Percentiles rank a stretch among this genome's conserved stretches.
Evolutionary conservation across 2,329 filamentous ascomycete genomes (phyloP).

Genomic region (Alternaria infectoria): DNA sequence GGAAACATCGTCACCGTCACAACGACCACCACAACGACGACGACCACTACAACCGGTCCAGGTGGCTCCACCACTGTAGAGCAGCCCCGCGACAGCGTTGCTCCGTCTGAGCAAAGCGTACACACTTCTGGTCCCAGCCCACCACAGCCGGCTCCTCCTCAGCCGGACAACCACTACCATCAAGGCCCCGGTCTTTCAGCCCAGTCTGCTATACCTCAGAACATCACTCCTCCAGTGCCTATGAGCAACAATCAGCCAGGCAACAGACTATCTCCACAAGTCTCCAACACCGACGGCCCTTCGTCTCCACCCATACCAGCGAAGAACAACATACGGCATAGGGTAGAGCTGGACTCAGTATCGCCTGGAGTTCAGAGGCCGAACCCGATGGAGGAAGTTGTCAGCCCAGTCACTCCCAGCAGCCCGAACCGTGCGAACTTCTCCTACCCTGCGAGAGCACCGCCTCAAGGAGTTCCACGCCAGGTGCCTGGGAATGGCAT

Average conservation of each 20-base stretch:
- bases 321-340: constrained; percentile 44
- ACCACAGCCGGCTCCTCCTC: constrained; percentile 36
- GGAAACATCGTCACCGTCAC: constrained; percentile 45
- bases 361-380: constrained; percentile 43
- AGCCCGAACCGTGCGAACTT: constrained; percentile 43
- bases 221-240: constrained; percentile 10
- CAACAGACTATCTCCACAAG: constrained; percentile 9
- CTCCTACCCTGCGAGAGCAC: constrained; percentile 43
- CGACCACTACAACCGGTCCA: constrained; percentile 44
- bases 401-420: constrained; percentile 33
- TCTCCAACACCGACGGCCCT: constrained; percentile 13
- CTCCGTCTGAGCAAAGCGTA: constrained; percentile 30
- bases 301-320: constrained; percentile 43
- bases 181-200: constrained; percentile 19
- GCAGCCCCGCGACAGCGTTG: constrained; percentile 27
- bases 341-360: constrained; percentile 42
- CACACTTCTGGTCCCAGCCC: constrained; percentile 44
- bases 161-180: constrained; percentile 16
- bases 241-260: constrained; percentile 4
- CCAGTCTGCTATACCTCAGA: constrained; percentile 18
- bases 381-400: constrained; percentile 37
- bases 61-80: constrained; percentile 44
- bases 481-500: constrained; percentile 24
- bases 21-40: constrained; percentile 46
- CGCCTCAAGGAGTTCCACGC: constrained; percentile 40